Evolutionary conservation across 2,329 filamentous ascomycete genomes (phyloP), one percentile per base, ranked within the genome.

Genomic region (Fusarium gaditjirri): DNA sequence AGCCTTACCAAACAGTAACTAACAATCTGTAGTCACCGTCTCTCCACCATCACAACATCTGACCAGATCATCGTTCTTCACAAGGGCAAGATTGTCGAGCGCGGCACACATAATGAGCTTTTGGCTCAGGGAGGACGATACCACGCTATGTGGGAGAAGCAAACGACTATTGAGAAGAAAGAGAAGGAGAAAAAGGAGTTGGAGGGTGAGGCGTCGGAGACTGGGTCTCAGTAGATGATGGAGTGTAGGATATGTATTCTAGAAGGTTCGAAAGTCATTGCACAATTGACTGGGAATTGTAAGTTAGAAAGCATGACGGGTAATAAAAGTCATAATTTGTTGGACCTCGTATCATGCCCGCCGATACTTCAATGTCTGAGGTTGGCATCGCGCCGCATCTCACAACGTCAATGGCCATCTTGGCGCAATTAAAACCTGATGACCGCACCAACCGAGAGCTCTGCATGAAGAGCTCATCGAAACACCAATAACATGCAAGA

Each of bases 31-130:
- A 86, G 85, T 3, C 88, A 90, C 74, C 83, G 88, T 14, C 81
- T 90, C 17, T 89, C 88, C 2, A 90, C 88, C 4, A 87, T 90
- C 63, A 85, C 85, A 14, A 84, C 83, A 42, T 86, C 87, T 2
- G 86, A 89, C 65, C 84, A 86, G 63, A 88, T 89, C 55, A 73
- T 89, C 13, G 87, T 89, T 5, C 82, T 89, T 17, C 81, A 86
- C 61, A 80, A 86, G 55, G 87, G 87, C 12, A 80, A 82, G 47
- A 83, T 89, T 19, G 81, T 84, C 9, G 87, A 89, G 74, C 80
- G 81, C 33, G 87, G 87, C 19, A 84, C 83, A 8, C 87, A 89
- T 66, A 75, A 78, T 4, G 82, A 86, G 60, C 79, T 89, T 9
- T 73, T 89, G 25, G 77, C 80, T 6, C 74, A 79, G 4, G 76